phyloP scores from a whole-genome alignment of 2,329 filamentous ascomycete species.

The Beauveria bassiana region DNA sequence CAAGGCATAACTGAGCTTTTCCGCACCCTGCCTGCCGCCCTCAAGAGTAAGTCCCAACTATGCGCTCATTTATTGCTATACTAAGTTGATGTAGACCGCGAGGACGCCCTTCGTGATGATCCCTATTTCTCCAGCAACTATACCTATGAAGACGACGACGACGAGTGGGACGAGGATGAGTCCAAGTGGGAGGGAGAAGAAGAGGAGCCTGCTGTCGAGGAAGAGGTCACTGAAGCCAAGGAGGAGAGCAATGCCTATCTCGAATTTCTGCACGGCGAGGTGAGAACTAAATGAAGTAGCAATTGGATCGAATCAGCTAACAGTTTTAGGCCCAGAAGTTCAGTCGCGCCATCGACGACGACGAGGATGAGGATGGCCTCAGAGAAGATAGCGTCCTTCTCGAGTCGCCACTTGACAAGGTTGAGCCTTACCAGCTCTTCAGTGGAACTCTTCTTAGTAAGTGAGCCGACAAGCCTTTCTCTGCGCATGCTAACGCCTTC shows the following conservation, averaged over 20 bases:
- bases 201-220: slow-evolving; percentile 55
- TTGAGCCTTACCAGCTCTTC: slow-evolving; percentile 91
- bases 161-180: slow-evolving; percentile 77
- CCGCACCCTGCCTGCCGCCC: slow-evolving; percentile 77
- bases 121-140: slow-evolving; percentile 61
- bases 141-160: slow-evolving; percentile 66
- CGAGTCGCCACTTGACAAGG: slow-evolving; percentile 88
- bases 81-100: slow-evolving; percentile 56
- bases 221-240: slow-evolving; percentile 59
- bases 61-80: not conserved
- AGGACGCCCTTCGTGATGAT: slow-evolving; percentile 86
- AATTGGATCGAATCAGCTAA: slow-evolving; percentile 15
- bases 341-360: slow-evolving; percentile 57
- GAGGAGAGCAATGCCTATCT: slow-evolving; percentile 93
- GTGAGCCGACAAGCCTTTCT: slow-evolving; percentile 26
- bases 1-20: slow-evolving; percentile 85
- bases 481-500: slow-evolving; percentile 1
- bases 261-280: slow-evolving; percentile 91
- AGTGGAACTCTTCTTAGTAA: slow-evolving; percentile 73
- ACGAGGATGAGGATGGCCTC: slow-evolving; percentile 72
- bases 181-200: slow-evolving; percentile 72
- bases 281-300: slow-evolving; percentile 27
- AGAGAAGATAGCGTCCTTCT: slow-evolving; percentile 88
- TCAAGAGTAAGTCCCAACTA: slow-evolving; percentile 59
- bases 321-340: slow-evolving; percentile 70